Evolutionary conservation across 495 filamentous ascomycete species (phyloP).

Genomic region (Neurospora sp.): DNA sequence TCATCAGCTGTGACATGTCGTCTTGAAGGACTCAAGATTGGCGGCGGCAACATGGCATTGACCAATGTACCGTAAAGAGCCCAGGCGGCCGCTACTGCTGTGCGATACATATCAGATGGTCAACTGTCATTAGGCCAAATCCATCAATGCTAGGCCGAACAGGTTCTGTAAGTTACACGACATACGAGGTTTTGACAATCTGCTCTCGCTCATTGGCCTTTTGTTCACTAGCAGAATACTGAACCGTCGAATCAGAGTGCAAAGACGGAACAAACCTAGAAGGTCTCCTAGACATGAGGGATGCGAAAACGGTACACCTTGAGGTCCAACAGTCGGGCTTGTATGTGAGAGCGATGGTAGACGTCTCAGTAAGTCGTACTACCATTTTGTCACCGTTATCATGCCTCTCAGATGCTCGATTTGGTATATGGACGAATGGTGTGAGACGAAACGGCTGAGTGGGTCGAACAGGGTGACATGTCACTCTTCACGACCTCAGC

Average conservation of each 20-base stretch:
- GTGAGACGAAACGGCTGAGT: neutral
- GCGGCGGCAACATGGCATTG: neutral
- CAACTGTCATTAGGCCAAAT: neutral
- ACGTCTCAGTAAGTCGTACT: neutral
- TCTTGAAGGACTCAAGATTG: neutral
- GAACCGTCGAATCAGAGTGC: neutral
- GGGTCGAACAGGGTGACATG: neutral
- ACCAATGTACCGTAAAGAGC: neutral
- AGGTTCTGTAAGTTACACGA: neutral
- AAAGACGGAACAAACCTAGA: neutral
- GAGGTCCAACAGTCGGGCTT: neutral
- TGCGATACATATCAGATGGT: neutral
- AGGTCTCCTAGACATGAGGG: neutral
- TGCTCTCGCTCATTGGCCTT: neutral
- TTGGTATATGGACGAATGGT: neutral
- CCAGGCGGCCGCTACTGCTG: neutral
- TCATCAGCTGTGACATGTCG: neutral
- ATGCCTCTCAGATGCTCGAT: neutral
- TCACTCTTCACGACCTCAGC: neutral
- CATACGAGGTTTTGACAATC: neutral
- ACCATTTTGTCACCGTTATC: neutral
- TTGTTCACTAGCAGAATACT: neutral
- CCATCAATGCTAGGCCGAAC: neutral
- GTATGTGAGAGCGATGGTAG: neutral
- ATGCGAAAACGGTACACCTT: neutral